phyloP scores from a whole-genome alignment of 768 basidiomycete genomes.

The Tephrocybe sp. region DNA sequence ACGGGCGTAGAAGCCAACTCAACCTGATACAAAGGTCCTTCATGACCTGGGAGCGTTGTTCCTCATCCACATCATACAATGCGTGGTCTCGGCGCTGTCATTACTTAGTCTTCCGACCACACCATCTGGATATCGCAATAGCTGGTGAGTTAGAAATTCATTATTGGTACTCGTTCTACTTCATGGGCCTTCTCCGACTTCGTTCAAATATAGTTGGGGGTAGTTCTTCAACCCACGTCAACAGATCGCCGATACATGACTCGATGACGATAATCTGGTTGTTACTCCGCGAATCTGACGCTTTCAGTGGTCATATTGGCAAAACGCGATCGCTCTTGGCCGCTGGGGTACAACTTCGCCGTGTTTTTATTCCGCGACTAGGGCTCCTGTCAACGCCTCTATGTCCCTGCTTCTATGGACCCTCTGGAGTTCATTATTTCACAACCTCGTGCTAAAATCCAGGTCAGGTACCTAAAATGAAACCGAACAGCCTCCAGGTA shows the following conservation, averaged over 20 bases:
- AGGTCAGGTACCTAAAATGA: background rate
- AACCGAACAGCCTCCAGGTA: background rate
- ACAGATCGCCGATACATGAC: conserved; percentile 6
- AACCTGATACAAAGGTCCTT: no score
- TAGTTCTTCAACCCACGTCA: conserved; percentile 3
- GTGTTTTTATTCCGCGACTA: no score
- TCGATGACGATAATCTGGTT: conserved; percentile 1
- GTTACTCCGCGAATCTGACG: conserved; percentile 4
- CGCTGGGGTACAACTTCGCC: background rate
- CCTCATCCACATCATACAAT: no score
- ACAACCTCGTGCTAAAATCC: background rate
- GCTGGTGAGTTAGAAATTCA: conserved; percentile 11
- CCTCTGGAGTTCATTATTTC: background rate
- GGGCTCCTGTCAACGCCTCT: background rate
- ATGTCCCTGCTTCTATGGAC: conserved; percentile 8
- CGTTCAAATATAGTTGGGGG: conserved; percentile 3
- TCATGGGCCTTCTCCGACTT: background rate
- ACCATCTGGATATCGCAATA: background rate
- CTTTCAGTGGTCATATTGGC: no score
- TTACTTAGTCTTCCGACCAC: no score
- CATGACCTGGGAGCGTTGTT: no score
- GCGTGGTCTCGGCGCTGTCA: no score
- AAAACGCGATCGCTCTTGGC: no score
- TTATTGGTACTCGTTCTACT: background rate
- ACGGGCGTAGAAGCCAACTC: no score